These are phyloP conservation scores for Chenopodium berlandieri DNA, from an alignment of 148 eudicot genomes.

Conservation along the genomic window DNA sequence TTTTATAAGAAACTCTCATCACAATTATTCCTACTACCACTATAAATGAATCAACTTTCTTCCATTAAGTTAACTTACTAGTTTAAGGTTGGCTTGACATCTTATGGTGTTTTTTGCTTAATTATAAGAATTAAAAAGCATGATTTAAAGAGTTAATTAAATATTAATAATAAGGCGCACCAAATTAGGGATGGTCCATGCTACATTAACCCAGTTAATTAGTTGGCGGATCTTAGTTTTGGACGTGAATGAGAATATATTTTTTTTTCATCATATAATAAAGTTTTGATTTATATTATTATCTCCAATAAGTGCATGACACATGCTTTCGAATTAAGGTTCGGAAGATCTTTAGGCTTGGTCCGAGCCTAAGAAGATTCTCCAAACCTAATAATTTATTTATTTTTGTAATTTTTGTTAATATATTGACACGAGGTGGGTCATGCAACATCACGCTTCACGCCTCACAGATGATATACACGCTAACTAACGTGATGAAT, in stretches of 20 bases:
- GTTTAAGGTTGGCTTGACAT: constrained; percentile 16
- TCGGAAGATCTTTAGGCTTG: background rate
- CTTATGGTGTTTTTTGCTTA: background rate
- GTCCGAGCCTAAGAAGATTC: constrained; percentile 7
- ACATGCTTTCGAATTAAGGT: background rate
- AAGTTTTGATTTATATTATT: background rate
- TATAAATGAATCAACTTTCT: background rate
- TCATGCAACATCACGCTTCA: too few species aligned
- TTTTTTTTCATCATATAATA: background rate
- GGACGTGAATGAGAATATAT: background rate
- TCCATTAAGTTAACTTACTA: constrained; percentile 1
- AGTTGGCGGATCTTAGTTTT: constrained; percentile 8
- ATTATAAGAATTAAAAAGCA: background rate
- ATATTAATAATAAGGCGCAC: background rate
- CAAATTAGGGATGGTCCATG: constrained; percentile 4
- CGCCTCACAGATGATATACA: too few species aligned
- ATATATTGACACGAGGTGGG: too few species aligned
- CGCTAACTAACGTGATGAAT: too few species aligned
- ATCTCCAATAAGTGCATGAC: background rate
- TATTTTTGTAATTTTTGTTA: too few species aligned
- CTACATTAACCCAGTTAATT: background rate
- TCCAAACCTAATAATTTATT: background rate
- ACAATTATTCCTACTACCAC: constrained; percentile 10
- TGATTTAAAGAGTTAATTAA: constrained; percentile 3
- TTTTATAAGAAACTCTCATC: constrained; percentile 1